Evolutionary conservation across 495 filamentous ascomycete genomes (phyloP), one percentile per base, ranked within the genome.

Genomic region (Penicillium paradoxum): DNA sequence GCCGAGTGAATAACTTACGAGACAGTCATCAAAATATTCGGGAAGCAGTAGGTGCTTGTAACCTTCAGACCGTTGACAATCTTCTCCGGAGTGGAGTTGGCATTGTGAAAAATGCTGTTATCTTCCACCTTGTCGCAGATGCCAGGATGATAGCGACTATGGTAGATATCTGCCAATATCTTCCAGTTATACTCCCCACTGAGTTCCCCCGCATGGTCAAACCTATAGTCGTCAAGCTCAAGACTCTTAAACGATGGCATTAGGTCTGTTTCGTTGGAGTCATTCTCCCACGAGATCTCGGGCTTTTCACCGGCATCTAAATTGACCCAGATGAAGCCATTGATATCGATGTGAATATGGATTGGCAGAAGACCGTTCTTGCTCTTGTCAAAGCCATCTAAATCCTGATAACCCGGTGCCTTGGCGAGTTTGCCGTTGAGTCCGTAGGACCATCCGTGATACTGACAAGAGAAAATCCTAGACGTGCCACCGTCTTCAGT

Each of bases 371-470:
- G 68, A 4, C 74, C 67, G 22, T 83, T 80, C 55, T 73, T 55
- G 55, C 49, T 64, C 64, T 80, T 83, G 45, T 83, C 79, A 52
- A 84, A 83, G 15, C 70, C 80, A 6, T 72, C 63, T 8, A 82
- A 56, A 6, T 73, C 71, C 21, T 83, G 72, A 53, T 79, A 84
- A 3, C 74, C 69, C 0, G 81, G 79, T 0, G 81, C 80, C 55
- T 83, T 83, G 51, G 78, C 75, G 18, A 83, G 68, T 40, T 80
- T 79, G n/a, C 81, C 80, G 44, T 73, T 79, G 29, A 79, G 67
- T 2, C 76, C 76, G 36, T 83, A 83, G 5, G 74, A 76, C 80
- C 81, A 84, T 45, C 81, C 81, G 65, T 84, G 81, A 47, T 83
- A 84, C 50, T 76, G 74, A 65, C 80, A 84, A 25, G 73, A 64